Base-by-base conservation (phyloP, 148 eudicot species). In the Salicornia ramosissima region DNA sequence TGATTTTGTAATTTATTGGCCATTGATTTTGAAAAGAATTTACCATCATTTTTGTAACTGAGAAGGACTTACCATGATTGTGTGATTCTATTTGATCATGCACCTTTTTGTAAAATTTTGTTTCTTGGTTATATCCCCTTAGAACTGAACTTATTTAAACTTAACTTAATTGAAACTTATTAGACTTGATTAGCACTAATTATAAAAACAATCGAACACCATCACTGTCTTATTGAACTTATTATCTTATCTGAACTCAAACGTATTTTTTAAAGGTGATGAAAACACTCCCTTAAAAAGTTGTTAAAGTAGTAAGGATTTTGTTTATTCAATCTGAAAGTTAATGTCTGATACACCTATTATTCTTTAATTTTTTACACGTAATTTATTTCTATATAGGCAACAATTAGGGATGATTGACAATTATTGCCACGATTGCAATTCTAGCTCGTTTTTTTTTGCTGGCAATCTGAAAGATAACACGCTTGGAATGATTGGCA, bases 401-500 rank as follows among this genome's bases (percentile, higher is more conserved):
- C 29, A 50, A 59, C 12, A 22, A 12, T 34, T 45, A 47, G 54
- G 54, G 56, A 16, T 46, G 6, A 47, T 46, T 46, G 55, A 30
- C 39, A 65, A 65, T 30, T 2, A 65, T 30, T 47, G 31, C 16
- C 39, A 31, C 36, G 1, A 30, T 34, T 53, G 24, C 60, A 26
- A 71, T 16, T 21, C 39, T 46, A 45, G n/a, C 25, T 49, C 34
- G 45, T 11, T 4, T 52, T 68, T 52, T 68, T 54, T 49, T 68
- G 72, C 72, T 51, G 36, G 59, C 54, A n/a, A n/a, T n/a, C n/a
- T n/a, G n/a, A n/a, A n/a, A n/a, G n/a, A n/a, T n/a, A n/a, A n/a
- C n/a, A n/a, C n/a, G 36, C 34, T 16, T 55, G 2, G 46, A 51
- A 59, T 26, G 59, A 74, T 67, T 74, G 67, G 50, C 49, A 29